A percentile compares a stretch with the other conserved stretches of the same genome.
These are phyloP conservation scores for Paspalum notatum DNA, from an alignment of 176 grass and related monocot species.

Conservation along the genomic window DNA sequence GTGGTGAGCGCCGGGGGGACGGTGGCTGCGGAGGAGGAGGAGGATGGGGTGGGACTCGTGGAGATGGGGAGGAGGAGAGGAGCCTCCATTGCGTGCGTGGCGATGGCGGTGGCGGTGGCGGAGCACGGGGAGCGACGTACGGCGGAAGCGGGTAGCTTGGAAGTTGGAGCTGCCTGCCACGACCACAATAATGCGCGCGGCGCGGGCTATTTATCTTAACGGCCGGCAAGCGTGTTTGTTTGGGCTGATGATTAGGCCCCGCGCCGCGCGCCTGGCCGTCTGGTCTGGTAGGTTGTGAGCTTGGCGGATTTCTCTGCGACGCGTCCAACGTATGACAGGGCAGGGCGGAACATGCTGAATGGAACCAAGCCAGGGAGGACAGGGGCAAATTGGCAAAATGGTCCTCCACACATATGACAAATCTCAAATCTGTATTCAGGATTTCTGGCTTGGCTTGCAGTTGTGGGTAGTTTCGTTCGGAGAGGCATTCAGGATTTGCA, in stretches of 20 bases:
- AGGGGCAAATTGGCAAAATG: too few relatives aligned
- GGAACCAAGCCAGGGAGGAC: too few relatives aligned
- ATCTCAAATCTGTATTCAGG: too few relatives aligned
- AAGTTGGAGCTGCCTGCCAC: not conserved
- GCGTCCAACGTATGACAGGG: not conserved
- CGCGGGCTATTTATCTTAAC: constrained; percentile 44
- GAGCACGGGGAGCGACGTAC: not conserved
- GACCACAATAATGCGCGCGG: constrained; percentile 39
- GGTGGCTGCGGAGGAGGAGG: not conserved
- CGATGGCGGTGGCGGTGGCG: too few relatives aligned
- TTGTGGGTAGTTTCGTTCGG: too few relatives aligned
- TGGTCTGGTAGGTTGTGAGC: not conserved
- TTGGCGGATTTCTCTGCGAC: constrained; percentile 10
- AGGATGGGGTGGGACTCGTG: not conserved
- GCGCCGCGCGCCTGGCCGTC: not conserved
- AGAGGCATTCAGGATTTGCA: too few relatives aligned
- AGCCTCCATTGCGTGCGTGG: constrained; percentile 52
- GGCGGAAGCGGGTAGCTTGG: not conserved
- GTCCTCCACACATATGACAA: too few relatives aligned
- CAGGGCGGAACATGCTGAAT: not conserved
- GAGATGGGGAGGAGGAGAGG: constrained; percentile 55
- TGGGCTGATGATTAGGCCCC: constrained; percentile 4
- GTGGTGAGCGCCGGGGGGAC: not conserved
- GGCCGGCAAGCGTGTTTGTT: not conserved
- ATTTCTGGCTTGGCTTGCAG: too few relatives aligned